Evolutionary conservation across 371 early-diverging fungal genomes (phyloP), one percentile per base, ranked within the genome.

Genomic region (Dichotomocladium elegans): DNA sequence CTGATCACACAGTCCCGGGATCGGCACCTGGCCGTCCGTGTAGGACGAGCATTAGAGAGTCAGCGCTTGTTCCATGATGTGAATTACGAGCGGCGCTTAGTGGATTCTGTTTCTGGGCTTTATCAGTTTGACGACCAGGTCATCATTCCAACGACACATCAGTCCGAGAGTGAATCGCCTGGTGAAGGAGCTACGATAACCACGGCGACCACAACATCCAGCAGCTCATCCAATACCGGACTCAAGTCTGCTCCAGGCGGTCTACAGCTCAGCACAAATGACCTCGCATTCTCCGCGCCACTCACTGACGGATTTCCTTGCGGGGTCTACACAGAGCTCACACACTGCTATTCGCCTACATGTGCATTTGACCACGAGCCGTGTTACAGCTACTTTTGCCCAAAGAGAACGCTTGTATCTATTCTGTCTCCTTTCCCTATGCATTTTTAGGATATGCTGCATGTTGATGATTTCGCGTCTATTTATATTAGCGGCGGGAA

Each of bases 341-440:
- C 93, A 0, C 81, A 83, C 50, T 96, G 96, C 64, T 96, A 94
- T 66, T 87, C 93, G n/a, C 89, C 94, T 0, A 92, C 93, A 0
- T 96, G 96, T 59, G 34, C 41, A 21, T 72, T 85, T 5, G 57
- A 66, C 22, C 80, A 79, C 31, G 65, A 66, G 37, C 76, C 87
- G 11, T 94, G 94, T 70, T 94, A 94, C 77, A 88, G 90, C 63
- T 81, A 88, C 28, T 77, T 86, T 1, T 94, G 95, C 51, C 94
- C 93, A 7, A 73, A 70, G 57, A 52, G 31, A 34, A 40, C 21
- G 56, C 33, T 26, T 31, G 25, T 6, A 14, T n/a, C n/a, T n/a
- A 11, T 25, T 26, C 24, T 54, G 24, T 40, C 27, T 37, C 35
- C 26, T n/a, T 34, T 53, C 27, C 9, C 24, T 3, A n/a, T n/a